Percentiles rank a stretch among this genome's conserved stretches.
phyloP scores from a whole-genome alignment of 371 early-diverging fungal species.

The Dinochytrium kinnereticum region DNA sequence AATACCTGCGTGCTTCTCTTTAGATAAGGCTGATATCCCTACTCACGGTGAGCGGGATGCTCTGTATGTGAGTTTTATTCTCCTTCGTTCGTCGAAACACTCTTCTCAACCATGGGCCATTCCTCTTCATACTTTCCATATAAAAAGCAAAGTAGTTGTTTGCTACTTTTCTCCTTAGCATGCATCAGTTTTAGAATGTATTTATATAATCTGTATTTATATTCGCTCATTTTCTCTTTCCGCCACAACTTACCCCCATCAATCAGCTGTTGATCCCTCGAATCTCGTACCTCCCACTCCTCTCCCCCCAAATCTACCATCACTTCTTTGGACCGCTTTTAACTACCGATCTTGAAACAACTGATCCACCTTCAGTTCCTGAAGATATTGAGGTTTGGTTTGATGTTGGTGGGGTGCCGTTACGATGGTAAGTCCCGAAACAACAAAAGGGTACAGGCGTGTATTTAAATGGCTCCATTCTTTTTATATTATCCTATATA shows the following conservation, averaged over 20 bases:
- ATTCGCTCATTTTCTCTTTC: background rate
- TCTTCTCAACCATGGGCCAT: background rate
- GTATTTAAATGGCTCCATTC: background rate
- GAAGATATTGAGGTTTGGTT: slow-evolving; percentile 69
- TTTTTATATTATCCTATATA: background rate
- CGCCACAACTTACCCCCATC: background rate
- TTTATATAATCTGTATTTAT: too few species aligned
- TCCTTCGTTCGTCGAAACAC: background rate
- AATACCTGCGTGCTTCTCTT: background rate
- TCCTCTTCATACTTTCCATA: too few species aligned
- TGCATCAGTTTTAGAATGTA: too few species aligned
- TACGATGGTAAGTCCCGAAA: slow-evolving; percentile 65
- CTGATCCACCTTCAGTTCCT: background rate
- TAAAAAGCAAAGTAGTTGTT: background rate
- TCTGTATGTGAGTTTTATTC: background rate
- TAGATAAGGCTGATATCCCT: background rate
- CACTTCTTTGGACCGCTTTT: background rate
- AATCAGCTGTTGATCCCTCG: background rate
- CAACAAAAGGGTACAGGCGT: background rate
- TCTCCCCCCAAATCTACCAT: background rate
- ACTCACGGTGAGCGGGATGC: background rate
- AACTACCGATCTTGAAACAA: background rate
- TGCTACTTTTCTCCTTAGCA: too few species aligned
- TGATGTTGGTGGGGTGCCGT: slow-evolving; percentile 63
- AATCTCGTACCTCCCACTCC: background rate